phyloP scores from a whole-genome alignment of 495 filamentous ascomycete genomes.

The Trichoderma reesei region DNA sequence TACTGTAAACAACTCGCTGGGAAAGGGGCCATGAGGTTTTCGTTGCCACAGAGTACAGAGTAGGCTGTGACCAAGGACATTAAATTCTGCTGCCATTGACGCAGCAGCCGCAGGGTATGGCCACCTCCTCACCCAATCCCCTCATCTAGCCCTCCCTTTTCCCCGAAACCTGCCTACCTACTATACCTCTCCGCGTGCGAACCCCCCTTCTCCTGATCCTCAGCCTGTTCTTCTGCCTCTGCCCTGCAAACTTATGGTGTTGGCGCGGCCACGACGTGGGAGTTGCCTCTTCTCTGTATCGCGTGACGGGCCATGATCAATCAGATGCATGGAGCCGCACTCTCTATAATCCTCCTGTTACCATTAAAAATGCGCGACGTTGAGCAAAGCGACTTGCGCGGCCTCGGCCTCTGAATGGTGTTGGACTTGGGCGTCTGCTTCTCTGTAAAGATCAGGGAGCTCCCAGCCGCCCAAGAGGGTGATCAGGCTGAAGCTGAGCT shows the following conservation, averaged over 20 bases:
- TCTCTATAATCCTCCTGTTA: background rate
- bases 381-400: slow-evolving; percentile 5
- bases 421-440: background rate
- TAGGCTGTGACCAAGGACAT: background rate
- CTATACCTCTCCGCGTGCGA: background rate
- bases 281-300: background rate
- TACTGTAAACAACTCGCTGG: slow-evolving; percentile 2
- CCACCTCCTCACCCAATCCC: slow-evolving; percentile 5
- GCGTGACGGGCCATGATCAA: slow-evolving; percentile 4
- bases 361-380: slow-evolving; percentile 5
- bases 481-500: background rate
- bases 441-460: slow-evolving; percentile 5
- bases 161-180: background rate
- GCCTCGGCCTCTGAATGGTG: background rate
- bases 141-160: slow-evolving; percentile 1
- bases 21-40: slow-evolving; percentile 6
- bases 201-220: background rate
- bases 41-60: background rate
- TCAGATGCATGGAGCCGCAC: background rate
- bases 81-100: background rate
- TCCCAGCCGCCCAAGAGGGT: background rate
- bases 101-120: slow-evolving; percentile 5
- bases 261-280: background rate
- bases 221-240: background rate
- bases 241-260: background rate